These are phyloP conservation scores for Flaveria floridana DNA, from an alignment of 140 eudicot genomes.

Conservation along the genomic window DNA sequence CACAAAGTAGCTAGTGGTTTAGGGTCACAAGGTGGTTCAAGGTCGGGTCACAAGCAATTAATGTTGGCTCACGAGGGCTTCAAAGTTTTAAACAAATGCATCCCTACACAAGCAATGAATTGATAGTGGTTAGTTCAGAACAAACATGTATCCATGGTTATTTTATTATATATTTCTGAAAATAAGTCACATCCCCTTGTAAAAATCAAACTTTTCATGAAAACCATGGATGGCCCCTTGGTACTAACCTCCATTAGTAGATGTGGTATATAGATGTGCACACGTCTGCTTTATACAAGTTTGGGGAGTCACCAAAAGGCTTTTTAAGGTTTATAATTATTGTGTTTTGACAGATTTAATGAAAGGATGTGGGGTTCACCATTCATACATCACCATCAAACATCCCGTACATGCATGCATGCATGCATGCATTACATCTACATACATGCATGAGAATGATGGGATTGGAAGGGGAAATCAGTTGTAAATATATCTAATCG, in stretches of 20 bases:
- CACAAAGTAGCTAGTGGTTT: no score
- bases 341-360: conserved; percentile 31
- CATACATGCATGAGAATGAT: conserved; percentile 32
- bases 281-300: conserved; percentile 28
- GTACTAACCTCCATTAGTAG: conserved; percentile 34
- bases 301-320: conserved; percentile 35
- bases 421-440: conserved; percentile 28
- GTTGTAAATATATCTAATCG: not conserved
- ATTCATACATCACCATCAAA: conserved; percentile 36
- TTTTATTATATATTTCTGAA: no score
- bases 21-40: no score
- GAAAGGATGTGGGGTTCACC: conserved; percentile 33
- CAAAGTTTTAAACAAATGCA: no score
- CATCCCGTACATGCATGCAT: conserved; percentile 34
- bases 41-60: no score
- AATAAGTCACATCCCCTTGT: not conserved
- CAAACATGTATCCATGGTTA: no score
- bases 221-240: conserved; percentile 31
- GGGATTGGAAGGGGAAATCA: not conserved
- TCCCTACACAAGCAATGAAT: no score
- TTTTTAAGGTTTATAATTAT: conserved; percentile 30
- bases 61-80: no score
- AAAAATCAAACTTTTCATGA: conserved; percentile 16
- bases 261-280: conserved; percentile 38
- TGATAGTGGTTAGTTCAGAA: no score